Conservation (phyloP, 1,284 basidiomycete genomes). For the Cutaneotrichosporon dermatis region DNA sequence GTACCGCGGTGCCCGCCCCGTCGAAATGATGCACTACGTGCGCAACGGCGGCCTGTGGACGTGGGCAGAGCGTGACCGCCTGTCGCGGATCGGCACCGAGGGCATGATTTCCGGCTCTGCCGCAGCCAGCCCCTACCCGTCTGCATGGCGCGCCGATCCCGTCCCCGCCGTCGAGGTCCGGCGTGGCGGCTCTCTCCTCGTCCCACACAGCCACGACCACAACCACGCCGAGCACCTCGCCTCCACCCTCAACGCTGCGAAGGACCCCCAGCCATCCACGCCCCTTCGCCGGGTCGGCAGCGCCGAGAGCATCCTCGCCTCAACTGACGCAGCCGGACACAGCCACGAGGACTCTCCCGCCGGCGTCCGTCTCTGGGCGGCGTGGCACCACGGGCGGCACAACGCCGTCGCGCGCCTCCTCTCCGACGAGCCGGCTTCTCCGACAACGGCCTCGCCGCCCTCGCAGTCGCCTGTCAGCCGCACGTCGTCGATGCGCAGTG, state of each 20-base stretch:
- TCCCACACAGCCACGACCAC: slow-evolving; percentile 12
- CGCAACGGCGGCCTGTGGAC: slow-evolving; percentile 51
- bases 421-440: background rate
- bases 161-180: slow-evolving; percentile 15
- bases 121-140: slow-evolving; percentile 34
- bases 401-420: slow-evolving; percentile 10
- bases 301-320: slow-evolving; percentile 33
- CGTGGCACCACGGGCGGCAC: slow-evolving; percentile 26
- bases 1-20: slow-evolving; percentile 45
- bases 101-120: slow-evolving; percentile 6
- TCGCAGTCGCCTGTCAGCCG: background rate
- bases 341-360: slow-evolving; percentile 7
- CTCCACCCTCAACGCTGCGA: background rate
- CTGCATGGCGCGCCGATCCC: slow-evolving; percentile 30
- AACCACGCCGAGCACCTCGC: slow-evolving; percentile 7
- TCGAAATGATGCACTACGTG: slow-evolving; percentile 52
- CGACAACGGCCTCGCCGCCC: background rate
- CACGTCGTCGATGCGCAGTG: background rate
- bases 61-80: slow-evolving; percentile 48
- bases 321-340: slow-evolving; percentile 19
- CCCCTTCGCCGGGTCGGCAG: slow-evolving; percentile 22
- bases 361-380: slow-evolving; percentile 36
- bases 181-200: slow-evolving; percentile 33
- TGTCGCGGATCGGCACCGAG: slow-evolving; percentile 26
- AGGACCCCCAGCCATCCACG: slow-evolving; percentile 22